A percentile compares a stretch with the other conserved stretches of the same genome.
Conservation (phyloP, 1,284 basidiomycete species). For the Ganoderma multipileum region DNA sequence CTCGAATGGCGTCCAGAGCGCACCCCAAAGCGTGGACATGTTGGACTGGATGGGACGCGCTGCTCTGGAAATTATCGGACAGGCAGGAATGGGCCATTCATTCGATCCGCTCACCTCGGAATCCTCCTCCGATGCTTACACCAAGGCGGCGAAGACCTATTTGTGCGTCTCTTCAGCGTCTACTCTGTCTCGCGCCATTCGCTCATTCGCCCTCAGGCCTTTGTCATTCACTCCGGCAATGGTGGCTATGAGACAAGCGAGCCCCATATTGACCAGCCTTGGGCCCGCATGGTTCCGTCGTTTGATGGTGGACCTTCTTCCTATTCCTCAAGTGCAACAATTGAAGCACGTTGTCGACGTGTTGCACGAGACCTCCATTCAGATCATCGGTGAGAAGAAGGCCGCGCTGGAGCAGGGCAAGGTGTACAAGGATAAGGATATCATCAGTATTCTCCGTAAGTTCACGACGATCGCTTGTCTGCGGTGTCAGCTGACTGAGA, state of each 20-base stretch:
- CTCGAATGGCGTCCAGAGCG: slow-evolving; percentile 38
- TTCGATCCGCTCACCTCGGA: slow-evolving; percentile 45
- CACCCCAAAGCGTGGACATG: slow-evolving; percentile 31
- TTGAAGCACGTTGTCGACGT: slow-evolving; percentile 29
- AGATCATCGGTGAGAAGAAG: slow-evolving; percentile 33
- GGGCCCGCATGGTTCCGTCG: slow-evolving; percentile 27
- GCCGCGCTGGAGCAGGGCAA: slow-evolving; percentile 31
- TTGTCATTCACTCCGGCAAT: slow-evolving; percentile 29
- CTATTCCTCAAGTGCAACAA: slow-evolving; percentile 25
- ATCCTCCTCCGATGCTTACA: slow-evolving; percentile 40
- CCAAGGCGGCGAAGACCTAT: slow-evolving; percentile 39
- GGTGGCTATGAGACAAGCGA: slow-evolving; percentile 27
- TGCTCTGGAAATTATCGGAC: slow-evolving; percentile 43
- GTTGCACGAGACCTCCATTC: slow-evolving; percentile 26
- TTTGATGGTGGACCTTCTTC: slow-evolving; percentile 25
- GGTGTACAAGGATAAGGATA: slow-evolving; percentile 38
- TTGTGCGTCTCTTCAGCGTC: slow-evolving; percentile 27
- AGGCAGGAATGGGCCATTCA: slow-evolving; percentile 48
- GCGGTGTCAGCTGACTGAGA: neutral
- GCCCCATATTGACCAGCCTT: slow-evolving; percentile 21
- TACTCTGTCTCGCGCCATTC: neutral
- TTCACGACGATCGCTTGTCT: neutral
- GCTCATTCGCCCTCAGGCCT: slow-evolving; percentile 11
- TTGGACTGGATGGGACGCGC: slow-evolving; percentile 47
- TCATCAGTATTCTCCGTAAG: slow-evolving; percentile 43